Evolutionary conservation across 1,284 basidiomycete genomes (phyloP), one percentile per base, ranked within the genome.

Genomic region (Blastosporella zonata): DNA sequence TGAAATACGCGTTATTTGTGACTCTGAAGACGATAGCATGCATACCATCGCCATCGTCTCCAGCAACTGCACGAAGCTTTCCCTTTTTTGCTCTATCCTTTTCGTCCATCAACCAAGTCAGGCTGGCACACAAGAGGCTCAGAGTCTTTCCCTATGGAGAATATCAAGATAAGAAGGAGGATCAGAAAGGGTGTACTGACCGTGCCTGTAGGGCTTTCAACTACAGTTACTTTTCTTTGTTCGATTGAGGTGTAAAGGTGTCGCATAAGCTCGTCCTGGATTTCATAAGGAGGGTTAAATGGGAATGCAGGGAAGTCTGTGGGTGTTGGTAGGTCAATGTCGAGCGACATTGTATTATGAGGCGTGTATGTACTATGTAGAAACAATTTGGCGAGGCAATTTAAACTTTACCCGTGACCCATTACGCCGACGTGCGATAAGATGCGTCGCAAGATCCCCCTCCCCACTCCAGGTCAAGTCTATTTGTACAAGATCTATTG

Each of bases 251-350:
- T 60, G 63, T 96, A 98, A 3, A 98, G 71, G 52, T 92, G 87
- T 10, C 74, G 79, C 95, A 98, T 98, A 28, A 98, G 78, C 33
- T 92, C 82, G 1, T 81, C 71, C 66, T 99, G 96, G 54, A 97
- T 97, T 13, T 75, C 67, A 67, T 99, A 98, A 0, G 95, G 95
- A 2, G 77, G 71, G 6, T 79, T 69, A 61, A 87, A 95, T 0
- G 93, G 93, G 63, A 97, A 96, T 0, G 79, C 79, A 10, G 81
- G 70, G 60, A 94, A 95, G 0, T 61, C 57, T 0, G 67, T 61
- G 0, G 91, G 92, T 0, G 85, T 86, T 0, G 78, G 66, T 2
- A 93, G 72, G 12, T 67, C 63, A 25, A 84, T 67, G 13, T 65
- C 58, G 61, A 72, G 67, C 54, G 53, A 43, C 49, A 58, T 58